These are phyloP conservation scores for Leucaena leucocephala DNA, from an alignment of 306 rosid genomes.

Conservation along the genomic window DNA sequence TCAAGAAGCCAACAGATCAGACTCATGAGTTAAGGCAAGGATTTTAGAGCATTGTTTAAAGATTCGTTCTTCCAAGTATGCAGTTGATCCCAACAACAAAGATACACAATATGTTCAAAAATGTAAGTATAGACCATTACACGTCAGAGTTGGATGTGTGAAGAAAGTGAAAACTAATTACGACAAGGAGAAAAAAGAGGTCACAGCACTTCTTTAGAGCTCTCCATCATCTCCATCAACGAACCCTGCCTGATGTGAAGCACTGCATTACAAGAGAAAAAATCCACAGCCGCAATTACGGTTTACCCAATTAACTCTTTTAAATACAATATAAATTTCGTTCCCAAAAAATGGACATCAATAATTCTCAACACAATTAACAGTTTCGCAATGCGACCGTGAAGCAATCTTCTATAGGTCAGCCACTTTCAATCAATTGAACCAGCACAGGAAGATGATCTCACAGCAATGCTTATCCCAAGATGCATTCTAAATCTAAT, in stretches of 20 bases:
- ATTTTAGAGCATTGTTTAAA: neutral
- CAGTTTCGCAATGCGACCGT: neutral
- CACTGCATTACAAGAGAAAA: conserved; percentile 44
- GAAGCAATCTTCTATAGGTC: conserved; percentile 16
- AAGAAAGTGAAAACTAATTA: conserved; percentile 3
- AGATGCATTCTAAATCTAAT: conserved; percentile 21
- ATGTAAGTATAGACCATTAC: neutral
- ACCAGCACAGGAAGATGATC: conserved; percentile 19
- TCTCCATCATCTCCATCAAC: conserved; percentile 53
- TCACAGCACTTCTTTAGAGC: conserved; percentile 43
- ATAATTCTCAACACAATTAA: conserved; percentile 6
- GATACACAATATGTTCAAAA: neutral
- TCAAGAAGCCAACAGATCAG: neutral
- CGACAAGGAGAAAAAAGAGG: neutral
- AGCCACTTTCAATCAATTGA: conserved; percentile 6
- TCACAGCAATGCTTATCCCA: conserved; percentile 12
- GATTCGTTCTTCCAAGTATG: neutral
- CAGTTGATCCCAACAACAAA: neutral
- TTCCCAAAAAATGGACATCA: neutral
- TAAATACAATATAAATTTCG: conserved; percentile 3
- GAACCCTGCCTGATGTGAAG: conserved; percentile 32
- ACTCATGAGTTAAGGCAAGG: neutral
- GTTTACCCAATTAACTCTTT: neutral
- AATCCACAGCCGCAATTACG: neutral
- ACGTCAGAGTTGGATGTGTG: conserved; percentile 24